phyloP scores from a whole-genome alignment of 2,329 filamentous ascomycete genomes.

The Teratosphaeria destructans region DNA sequence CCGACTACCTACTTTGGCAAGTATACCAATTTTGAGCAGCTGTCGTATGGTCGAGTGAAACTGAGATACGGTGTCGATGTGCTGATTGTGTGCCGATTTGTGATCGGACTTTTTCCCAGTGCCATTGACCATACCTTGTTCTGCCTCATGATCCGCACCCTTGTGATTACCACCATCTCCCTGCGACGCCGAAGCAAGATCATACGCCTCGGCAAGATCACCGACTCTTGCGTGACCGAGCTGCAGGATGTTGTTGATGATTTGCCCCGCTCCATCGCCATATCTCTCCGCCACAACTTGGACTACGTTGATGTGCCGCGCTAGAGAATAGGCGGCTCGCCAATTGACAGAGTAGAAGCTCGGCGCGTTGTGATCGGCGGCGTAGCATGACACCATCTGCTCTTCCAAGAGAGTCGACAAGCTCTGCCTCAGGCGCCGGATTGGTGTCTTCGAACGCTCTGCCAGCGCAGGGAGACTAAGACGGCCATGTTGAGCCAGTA shows the following conservation, averaged over 20 bases:
- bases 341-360: conserved; percentile 80
- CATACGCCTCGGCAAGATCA: conserved; percentile 58
- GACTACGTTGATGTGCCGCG: conserved; percentile 72
- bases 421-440: conserved; percentile 69
- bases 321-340: conserved; percentile 67
- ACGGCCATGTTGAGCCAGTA: conserved; percentile 68
- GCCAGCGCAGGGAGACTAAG: conserved; percentile 59
- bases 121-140: conserved; percentile 13
- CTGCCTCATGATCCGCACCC: conserved; percentile 14
- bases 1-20: conserved; percentile 49
- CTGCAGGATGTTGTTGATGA: conserved; percentile 65
- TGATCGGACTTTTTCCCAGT: neutral
- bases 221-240: conserved; percentile 66
- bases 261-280: conserved; percentile 60
- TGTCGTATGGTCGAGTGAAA: conserved; percentile 35
- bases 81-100: conserved; percentile 4
- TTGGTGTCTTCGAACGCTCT: conserved; percentile 60
- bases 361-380: conserved; percentile 43
- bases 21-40: conserved; percentile 53
- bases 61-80: conserved; percentile 28
- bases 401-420: conserved; percentile 80
- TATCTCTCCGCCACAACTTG: conserved; percentile 63
- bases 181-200: conserved; percentile 23
- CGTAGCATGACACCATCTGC: conserved; percentile 50
- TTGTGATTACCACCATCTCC: conserved; percentile 20